These are phyloP conservation scores for Aspergillus avenaceus DNA, from an alignment of 495 filamentous ascomycete species.

Conservation along the genomic window DNA sequence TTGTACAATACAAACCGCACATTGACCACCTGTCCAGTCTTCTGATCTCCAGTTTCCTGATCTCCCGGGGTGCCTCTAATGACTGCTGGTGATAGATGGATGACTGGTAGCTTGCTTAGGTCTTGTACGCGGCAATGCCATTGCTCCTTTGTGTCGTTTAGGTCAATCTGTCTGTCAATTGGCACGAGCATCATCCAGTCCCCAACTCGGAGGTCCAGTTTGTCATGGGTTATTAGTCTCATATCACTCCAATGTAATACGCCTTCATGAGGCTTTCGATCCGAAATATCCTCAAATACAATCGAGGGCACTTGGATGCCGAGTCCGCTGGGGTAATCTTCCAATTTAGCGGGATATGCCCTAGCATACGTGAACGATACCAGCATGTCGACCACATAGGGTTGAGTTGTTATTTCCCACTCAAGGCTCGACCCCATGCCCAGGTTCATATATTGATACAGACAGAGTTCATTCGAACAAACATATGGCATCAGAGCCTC, in stretches of 20 bases:
- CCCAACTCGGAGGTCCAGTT: conserved; percentile 37
- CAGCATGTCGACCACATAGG: conserved; percentile 81
- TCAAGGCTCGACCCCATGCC: conserved; percentile 84
- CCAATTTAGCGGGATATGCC: conserved; percentile 38
- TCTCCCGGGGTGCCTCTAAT: neutral
- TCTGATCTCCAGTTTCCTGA: neutral
- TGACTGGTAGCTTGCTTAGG: neutral
- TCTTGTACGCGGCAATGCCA: conserved; percentile 23
- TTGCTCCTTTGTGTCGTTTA: no score
- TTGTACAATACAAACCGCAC: conserved; percentile 45
- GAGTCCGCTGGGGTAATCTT: conserved; percentile 66
- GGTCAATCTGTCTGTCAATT: conserved; percentile 20
- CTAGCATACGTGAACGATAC: conserved; percentile 75
- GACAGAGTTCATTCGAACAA: conserved; percentile 73
- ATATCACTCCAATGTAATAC: conserved; percentile 26
- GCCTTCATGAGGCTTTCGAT: neutral
- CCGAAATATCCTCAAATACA: neutral
- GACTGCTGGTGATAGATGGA: conserved; percentile 19
- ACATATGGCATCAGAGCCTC: conserved; percentile 89
- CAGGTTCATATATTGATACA: conserved; percentile 89
- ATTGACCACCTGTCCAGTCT: neutral
- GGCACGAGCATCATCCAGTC: conserved; percentile 52
- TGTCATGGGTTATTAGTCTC: conserved; percentile 37
- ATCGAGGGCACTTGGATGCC: conserved; percentile 56
- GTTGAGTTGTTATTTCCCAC: conserved; percentile 75